Conservation (phyloP, 2,329 filamentous ascomycete species). For the Aureobasidium uvarum region DNA sequence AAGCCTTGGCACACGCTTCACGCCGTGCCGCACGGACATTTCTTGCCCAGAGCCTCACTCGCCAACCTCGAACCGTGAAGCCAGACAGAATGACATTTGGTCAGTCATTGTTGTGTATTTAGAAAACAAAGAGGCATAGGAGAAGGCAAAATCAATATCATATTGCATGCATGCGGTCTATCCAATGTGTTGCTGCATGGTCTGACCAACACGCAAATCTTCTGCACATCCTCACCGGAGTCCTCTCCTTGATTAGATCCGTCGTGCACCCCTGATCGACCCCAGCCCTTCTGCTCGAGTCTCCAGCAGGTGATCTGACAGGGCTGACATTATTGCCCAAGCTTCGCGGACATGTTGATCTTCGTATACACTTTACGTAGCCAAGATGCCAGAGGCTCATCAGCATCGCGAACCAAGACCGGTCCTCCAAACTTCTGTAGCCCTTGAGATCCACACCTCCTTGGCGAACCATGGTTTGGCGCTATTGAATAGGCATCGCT, state of each 20-base stretch:
- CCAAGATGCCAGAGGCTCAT: background rate
- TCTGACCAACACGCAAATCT: background rate
- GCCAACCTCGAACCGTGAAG: background rate
- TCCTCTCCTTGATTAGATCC: conserved; percentile 15
- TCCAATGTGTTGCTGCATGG: background rate
- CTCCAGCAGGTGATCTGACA: conserved; percentile 1
- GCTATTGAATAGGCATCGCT: background rate
- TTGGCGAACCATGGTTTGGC: conserved; percentile 22
- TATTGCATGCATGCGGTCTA: rapidly evolving
- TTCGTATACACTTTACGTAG: background rate
- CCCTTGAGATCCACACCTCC: background rate
- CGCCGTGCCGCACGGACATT: background rate
- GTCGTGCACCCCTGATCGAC: conserved; percentile 7
- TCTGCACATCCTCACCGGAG: background rate
- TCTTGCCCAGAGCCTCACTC: background rate
- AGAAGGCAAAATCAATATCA: background rate
- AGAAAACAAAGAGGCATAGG: background rate
- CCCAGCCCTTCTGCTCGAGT: background rate
- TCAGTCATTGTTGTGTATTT: background rate
- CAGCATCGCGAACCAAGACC: background rate
- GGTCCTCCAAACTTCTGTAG: background rate
- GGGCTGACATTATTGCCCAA: conserved; percentile 13
- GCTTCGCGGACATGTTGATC: background rate
- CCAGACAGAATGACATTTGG: background rate
- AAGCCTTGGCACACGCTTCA: background rate